phyloP scores from a whole-genome alignment of 345 rosid genomes.

The Brassica napus region Da-Ae NC_063445.1:4251001-4251500 shows the following conservation, averaged over 20 bases:
- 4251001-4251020: constrained; percentile 22
- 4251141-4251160: constrained; percentile 73
- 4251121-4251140: constrained; percentile 85
- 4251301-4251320: constrained; percentile 91
- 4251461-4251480: constrained; percentile 97
- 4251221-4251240: constrained; percentile 27
- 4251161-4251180: constrained; percentile 94
- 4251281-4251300: no score
- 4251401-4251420: constrained; percentile 13
- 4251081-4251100: constrained; percentile 62
- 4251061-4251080: constrained; percentile 12
- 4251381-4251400: constrained; percentile 16
- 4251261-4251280: no score
- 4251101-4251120: constrained; percentile 76
- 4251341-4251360: constrained; percentile 69
- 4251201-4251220: constrained; percentile 17
- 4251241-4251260: neutral
- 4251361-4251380: neutral
- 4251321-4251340: constrained; percentile 77
- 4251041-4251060: no score
- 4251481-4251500: constrained; percentile 96
- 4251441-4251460: constrained; percentile 95
- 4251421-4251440: constrained; percentile 76
- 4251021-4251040: no score
- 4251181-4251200: constrained; percentile 78